Percentiles rank a stretch among this genome's conserved stretches.
These are phyloP conservation scores for Colletotrichum spinosum DNA, from an alignment of 2,329 filamentous ascomycete species.

Conservation along the genomic window DNA sequence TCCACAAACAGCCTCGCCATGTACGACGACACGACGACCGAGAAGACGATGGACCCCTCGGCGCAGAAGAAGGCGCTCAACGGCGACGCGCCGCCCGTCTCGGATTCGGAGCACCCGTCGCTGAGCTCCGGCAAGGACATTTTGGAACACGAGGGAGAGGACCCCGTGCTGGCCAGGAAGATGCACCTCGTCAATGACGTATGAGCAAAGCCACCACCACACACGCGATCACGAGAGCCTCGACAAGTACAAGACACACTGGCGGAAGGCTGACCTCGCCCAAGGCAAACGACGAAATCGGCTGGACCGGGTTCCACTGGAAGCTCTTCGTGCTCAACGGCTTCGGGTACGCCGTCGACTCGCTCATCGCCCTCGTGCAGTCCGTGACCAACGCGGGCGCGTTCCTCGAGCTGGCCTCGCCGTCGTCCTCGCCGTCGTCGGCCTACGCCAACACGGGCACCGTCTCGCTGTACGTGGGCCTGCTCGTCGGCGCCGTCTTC, in stretches of 20 bases:
- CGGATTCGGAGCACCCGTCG: conserved; percentile 15
- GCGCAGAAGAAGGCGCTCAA: conserved; percentile 27
- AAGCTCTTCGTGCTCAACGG: conserved; percentile 73
- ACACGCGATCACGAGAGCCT: background rate
- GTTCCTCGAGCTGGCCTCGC: conserved; percentile 43
- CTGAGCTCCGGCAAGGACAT: conserved; percentile 57
- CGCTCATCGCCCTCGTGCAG: conserved; percentile 65
- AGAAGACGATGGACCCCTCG: conserved; percentile 9
- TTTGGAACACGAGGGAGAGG: conserved; percentile 66
- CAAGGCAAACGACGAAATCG: conserved; percentile 67
- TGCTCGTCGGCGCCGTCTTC: conserved; percentile 66
- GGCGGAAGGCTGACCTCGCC: background rate
- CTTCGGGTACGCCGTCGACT: conserved; percentile 65
- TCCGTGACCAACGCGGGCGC: conserved; percentile 58
- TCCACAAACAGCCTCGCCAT: background rate
- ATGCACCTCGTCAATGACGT: conserved; percentile 78
- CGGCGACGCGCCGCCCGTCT: conserved; percentile 11
- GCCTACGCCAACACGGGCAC: conserved; percentile 63
- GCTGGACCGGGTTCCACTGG: conserved; percentile 69
- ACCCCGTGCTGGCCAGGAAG: conserved; percentile 72
- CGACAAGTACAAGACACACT: background rate
- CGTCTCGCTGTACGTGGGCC: conserved; percentile 66
- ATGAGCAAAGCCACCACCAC: conserved; percentile 41
- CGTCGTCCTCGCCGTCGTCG: conserved; percentile 50
- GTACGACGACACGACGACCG: background rate